Percentiles rank a stretch among this genome's conserved stretches.
Evolutionary conservation across 345 rosid genomes (phyloP).

Genomic region (Salix brachista): DNA sequence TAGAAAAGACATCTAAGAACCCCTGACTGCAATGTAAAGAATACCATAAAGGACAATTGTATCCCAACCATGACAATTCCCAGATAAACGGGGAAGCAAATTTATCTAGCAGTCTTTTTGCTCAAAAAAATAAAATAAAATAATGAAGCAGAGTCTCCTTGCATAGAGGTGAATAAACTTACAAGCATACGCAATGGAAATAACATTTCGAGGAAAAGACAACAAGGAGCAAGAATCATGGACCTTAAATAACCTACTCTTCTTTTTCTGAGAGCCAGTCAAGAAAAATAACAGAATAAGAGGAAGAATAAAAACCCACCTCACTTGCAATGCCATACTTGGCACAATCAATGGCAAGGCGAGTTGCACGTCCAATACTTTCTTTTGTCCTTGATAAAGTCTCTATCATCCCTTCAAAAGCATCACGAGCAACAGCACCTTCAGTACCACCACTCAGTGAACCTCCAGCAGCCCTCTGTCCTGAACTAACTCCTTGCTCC

Average conservation of each 20-base stretch:
- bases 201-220: background rate
- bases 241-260: background rate
- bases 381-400: conserved; percentile 94
- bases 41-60: background rate
- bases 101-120: background rate
- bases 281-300: background rate
- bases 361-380: conserved; percentile 95
- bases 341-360: conserved; percentile 93
- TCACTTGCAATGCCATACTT: conserved; percentile 89
- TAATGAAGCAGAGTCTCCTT: no score
- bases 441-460: conserved; percentile 87
- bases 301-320: conserved; percentile 37
- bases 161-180: background rate
- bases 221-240: background rate
- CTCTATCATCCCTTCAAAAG: conserved; percentile 99
- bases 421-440: conserved; percentile 92
- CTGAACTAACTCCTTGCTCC: conserved; percentile 64
- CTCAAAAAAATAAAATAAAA: no score
- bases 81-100: background rate
- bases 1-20: background rate
- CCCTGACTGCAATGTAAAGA: background rate
- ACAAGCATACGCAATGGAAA: background rate
- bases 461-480: conserved; percentile 50
- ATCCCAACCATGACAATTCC: background rate
- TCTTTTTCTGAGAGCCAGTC: background rate